Conservation (phyloP, 108 stramenopile species). For the Cafeteria roenbergensis region DNA sequence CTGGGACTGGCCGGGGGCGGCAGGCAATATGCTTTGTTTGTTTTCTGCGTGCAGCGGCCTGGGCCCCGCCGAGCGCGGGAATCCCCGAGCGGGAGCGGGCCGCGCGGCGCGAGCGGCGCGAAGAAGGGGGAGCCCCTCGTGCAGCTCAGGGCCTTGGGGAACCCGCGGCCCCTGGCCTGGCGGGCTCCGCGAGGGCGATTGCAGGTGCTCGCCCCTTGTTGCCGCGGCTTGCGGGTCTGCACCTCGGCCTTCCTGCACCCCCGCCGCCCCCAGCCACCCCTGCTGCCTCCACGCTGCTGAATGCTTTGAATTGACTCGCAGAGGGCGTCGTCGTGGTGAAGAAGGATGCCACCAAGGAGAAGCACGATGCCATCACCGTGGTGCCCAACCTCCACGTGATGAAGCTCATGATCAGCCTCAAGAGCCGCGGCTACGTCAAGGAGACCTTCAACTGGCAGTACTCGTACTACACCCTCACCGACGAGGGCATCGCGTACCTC, state of each 20-base stretch:
- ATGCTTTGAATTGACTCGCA: conserved; percentile 7
- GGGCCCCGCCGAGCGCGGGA: too few relatives aligned
- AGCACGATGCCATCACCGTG: conserved; percentile 67
- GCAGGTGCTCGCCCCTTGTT: background rate
- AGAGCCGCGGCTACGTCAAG: conserved; percentile 63
- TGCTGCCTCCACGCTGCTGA: background rate
- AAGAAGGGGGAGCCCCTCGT: background rate
- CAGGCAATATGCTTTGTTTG: too few relatives aligned
- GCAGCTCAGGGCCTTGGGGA: background rate
- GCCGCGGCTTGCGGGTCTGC: background rate
- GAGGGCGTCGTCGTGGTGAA: conserved; percentile 81
- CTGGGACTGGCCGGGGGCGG: too few relatives aligned
- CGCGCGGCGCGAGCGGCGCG: too few relatives aligned
- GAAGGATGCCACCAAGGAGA: conserved; percentile 78
- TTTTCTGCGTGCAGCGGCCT: too few relatives aligned
- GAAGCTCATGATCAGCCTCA: conserved; percentile 79
- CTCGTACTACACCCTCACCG: conserved; percentile 88
- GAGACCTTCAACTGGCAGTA: conserved; percentile 93
- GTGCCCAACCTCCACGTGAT: conserved; percentile 82
- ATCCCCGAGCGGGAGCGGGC: too few relatives aligned
- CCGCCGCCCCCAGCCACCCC: too few relatives aligned
- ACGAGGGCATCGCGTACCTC: conserved; percentile 87
- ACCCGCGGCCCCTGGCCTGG: background rate
- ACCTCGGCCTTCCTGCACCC: background rate
- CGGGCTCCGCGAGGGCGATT: background rate